Evolutionary conservation across 257 asterid genomes (phyloP), one percentile per base, ranked within the genome.

Genomic region (Solanum chaucha): DNA sequence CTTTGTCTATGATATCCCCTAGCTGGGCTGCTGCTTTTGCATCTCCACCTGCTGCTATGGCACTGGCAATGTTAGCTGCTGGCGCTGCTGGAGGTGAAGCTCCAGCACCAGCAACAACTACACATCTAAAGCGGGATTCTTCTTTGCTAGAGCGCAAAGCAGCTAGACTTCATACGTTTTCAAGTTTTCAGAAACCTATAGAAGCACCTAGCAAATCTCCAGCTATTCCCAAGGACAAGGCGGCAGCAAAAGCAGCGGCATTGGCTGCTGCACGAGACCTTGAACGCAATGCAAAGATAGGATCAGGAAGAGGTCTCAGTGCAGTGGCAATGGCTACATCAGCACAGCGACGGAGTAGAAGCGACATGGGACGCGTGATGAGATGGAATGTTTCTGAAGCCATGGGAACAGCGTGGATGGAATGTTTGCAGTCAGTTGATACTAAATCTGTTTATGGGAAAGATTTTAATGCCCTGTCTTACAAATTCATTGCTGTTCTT

Each of bases 301-400:
- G 99, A 86, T 94, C 99, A 55, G 99, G 99, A 91, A 93, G 99
- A 92, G 99, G 99, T 87, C 99, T 97, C 85, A 95, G 98, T 90
- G 99, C 99, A 55, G 99, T 97, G 92, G 99, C 99, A 87, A 95
- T 97, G 99, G 99, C 99, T 87, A 95, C 99, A 41, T 93, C 99
- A 70, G 96, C 98, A 2, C 98, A 95, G 87, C 92, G 99, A 10
- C 93, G 99, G 88, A 92, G 90, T 89, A 91, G 89, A 92, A 93
- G 97, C 90, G 99, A 95, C 85, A 86, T 88, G 83, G 98, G 93
- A 67, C 99, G 99, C 24, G 99, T 95, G 85, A 95, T 88, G 91
- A 94, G 99, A 91, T 97, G 99, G 99, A 97, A 93, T 92, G 92
- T 93, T 86, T 96, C 98, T 74, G 99, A 97, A 90, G 99, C 99